A percentile compares a stretch with the other conserved stretches of the same genome.
Evolutionary conservation across 441 rosid species (phyloP).

Genomic region (Gossypium trilobum): DNA sequence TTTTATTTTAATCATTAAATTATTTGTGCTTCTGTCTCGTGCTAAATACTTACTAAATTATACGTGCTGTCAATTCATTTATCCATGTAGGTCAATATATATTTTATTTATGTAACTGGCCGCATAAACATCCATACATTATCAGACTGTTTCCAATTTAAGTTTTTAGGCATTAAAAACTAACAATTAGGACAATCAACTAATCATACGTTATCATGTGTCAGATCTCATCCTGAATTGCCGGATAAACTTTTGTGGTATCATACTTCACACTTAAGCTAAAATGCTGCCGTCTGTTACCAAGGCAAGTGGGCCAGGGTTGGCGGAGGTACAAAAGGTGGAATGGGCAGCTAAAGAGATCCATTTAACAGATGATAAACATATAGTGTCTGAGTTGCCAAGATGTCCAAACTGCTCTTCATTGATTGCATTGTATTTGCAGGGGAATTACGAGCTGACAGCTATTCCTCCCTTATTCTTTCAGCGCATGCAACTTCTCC

Average conservation of each 20-base stretch:
- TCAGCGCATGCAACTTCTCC: constrained; percentile 5
- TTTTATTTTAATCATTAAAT: no score
- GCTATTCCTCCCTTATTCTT: constrained; percentile 14
- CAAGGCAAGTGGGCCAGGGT: neutral
- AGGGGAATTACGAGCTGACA: constrained; percentile 12
- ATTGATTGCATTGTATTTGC: constrained; percentile 7
- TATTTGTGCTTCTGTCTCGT: no score
- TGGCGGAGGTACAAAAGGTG: neutral
- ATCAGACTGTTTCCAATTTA: no score
- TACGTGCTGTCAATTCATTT: no score
- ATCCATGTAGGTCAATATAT: no score
- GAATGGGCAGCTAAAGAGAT: neutral
- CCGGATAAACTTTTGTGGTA: neutral
- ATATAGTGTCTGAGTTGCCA: neutral
- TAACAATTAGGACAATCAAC: no score
- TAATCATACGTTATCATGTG: neutral
- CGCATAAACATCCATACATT: no score
- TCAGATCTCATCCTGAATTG: neutral
- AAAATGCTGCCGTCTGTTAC: neutral
- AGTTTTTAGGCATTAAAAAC: no score
- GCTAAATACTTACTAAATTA: no score
- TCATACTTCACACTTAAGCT: neutral
- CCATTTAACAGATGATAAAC: neutral
- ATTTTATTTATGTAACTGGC: no score
- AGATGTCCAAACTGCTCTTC: neutral